Percentiles rank a stretch among this genome's conserved stretches.
These are phyloP conservation scores for Stipa capillata DNA, from an alignment of 176 grass and related monocot species.

Conservation along the genomic window DNA sequence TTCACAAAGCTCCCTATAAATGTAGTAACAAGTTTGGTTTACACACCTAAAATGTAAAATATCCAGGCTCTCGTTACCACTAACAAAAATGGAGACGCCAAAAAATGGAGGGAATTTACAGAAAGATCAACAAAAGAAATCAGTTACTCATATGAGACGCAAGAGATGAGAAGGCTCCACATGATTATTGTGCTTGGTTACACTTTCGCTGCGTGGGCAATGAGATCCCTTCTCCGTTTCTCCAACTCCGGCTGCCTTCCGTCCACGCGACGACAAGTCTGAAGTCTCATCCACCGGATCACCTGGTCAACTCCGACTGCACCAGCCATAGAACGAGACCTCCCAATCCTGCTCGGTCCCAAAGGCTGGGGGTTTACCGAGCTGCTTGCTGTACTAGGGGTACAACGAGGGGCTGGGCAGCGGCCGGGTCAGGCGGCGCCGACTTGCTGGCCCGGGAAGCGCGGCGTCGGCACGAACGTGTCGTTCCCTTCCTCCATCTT, in stretches of 20 bases:
- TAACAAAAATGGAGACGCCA: background rate
- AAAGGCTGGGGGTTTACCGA: too few species aligned
- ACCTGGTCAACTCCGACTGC: background rate
- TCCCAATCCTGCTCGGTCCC: background rate
- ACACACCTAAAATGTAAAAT: slow-evolving; percentile 13
- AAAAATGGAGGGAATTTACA: slow-evolving; percentile 25
- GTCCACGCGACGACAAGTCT: background rate
- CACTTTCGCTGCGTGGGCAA: background rate
- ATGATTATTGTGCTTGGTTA: background rate
- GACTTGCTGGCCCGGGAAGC: slow-evolving; percentile 53
- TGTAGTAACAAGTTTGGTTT: background rate
- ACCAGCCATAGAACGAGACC: background rate
- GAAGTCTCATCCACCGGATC: background rate
- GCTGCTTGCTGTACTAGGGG: too few species aligned
- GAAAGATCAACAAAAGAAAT: background rate
- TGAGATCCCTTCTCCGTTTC: background rate
- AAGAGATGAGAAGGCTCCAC: background rate
- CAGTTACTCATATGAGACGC: background rate
- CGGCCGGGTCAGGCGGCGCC: slow-evolving; percentile 8
- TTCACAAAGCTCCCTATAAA: background rate
- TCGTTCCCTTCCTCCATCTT: slow-evolving; percentile 35
- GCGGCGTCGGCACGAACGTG: slow-evolving; percentile 38
- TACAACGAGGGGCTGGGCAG: background rate
- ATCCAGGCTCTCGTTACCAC: background rate
- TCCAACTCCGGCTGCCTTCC: background rate